Evolutionary conservation across 2,329 filamentous ascomycete species (phyloP), one percentile per base, ranked within the genome.

Genomic region (Talaromyces sp.): DNA sequence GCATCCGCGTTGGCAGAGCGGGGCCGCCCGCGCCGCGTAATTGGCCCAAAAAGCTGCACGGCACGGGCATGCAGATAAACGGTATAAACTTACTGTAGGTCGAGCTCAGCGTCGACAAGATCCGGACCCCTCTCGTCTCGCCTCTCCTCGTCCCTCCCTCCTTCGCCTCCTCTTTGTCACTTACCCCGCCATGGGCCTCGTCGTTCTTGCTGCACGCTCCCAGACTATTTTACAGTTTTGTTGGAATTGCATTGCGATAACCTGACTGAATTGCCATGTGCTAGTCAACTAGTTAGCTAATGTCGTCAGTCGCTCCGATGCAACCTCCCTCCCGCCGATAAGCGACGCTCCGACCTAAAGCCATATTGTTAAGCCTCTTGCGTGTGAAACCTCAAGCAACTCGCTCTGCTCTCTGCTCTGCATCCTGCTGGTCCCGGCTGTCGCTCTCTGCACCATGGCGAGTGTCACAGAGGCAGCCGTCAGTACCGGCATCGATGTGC

Each of bases 391-490:
- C 17, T 29, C 49, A 31, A 52, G 26, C 49, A 26, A 19, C 49
- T 2, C 27, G 14, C 4, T 19, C 27, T 4, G 5, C 26, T 9
- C 26, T 31, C 26, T 29, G 3, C 49, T 4, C 17, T 52, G 4
- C 21, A 6, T 27, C 24, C 26, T 52, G 10, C 19, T 52, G 49
- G 43, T 24, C 43, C 21, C 49, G 21, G 26, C 14, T 52, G 19
- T 29, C 26, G 21, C 43, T 52, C 24, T 27, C 26, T 10, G 58
- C 52, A 56, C 32, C 58, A 76, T 77, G 74, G 67, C 72, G 10
- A 74, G 71, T 19, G 52, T 71, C 51, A 68, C 67, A 43, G 60
- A 68, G 52, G 71, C 67, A 14, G 65, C 69, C 24, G 64, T 66
- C 52, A 65, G 67, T 19, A 68, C 70, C 51, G 69, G 68, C 60